phyloP scores from a whole-genome alignment of 805 yeast genomes.

The Barnettozyma botsteinii region DNA sequence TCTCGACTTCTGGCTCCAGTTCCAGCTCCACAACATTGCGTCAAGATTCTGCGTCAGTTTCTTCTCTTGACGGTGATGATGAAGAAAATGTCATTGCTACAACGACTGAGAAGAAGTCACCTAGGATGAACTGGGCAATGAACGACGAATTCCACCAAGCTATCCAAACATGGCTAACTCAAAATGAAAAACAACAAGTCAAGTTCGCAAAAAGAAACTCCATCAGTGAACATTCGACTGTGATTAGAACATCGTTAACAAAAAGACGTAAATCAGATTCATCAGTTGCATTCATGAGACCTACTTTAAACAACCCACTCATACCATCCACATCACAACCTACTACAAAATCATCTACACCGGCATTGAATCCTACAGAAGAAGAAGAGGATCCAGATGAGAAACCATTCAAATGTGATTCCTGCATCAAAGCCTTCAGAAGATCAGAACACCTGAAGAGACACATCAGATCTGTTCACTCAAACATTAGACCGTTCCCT shows the following conservation, averaged over 20 bases:
- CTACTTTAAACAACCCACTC: background rate
- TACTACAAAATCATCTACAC: constrained; percentile 6
- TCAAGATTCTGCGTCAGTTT: constrained; percentile 7
- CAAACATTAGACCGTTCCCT: constrained; percentile 62
- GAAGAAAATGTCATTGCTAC: background rate
- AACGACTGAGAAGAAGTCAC: background rate
- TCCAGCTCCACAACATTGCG: constrained; percentile 4
- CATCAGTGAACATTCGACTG: constrained; percentile 1
- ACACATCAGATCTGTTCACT: constrained; percentile 67
- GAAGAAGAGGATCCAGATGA: constrained; percentile 29
- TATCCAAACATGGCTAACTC: constrained; percentile 23
- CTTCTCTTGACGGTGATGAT: constrained; percentile 7
- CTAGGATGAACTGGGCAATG: constrained; percentile 20
- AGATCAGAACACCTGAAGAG: constrained; percentile 73
- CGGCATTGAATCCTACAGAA: background rate
- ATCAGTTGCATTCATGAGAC: constrained; percentile 10
- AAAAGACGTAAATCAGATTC: constrained; percentile 25
- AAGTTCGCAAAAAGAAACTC: constrained; percentile 7
- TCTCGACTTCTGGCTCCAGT: constrained; percentile 9
- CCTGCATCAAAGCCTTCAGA: constrained; percentile 59
- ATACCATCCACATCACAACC: constrained; percentile 4
- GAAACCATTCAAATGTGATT: constrained; percentile 57
- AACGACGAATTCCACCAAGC: constrained; percentile 25
- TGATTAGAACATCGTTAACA: constrained; percentile 7
- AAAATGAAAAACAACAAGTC: constrained; percentile 14